Conservation (phyloP, 2,329 filamentous ascomycete species). For the Rutstroemia sp. region DNA sequence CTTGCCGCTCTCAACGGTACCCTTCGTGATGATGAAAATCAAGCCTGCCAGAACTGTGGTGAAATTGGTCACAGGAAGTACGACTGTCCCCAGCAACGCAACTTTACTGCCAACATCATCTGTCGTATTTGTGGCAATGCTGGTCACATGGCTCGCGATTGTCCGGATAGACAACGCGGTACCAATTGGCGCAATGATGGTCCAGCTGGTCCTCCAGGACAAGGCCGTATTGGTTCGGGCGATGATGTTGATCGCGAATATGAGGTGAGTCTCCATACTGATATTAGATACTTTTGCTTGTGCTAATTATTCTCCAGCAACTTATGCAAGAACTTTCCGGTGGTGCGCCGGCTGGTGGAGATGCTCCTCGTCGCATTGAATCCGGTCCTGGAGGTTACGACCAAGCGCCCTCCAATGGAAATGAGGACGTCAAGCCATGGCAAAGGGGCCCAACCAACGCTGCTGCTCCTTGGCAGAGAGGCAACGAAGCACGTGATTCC, state of each 20-base stretch:
- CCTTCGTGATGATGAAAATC: conserved; percentile 96
- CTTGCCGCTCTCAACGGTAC: conserved; percentile 98
- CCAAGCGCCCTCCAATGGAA: conserved; percentile 35
- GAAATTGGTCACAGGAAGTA: conserved; percentile 99
- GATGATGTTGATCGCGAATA: conserved; percentile 91
- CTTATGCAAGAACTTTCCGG: conserved; percentile 96
- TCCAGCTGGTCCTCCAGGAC: conserved; percentile 38
- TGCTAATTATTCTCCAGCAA: conserved; percentile 51
- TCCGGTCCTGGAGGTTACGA: conserved; percentile 62
- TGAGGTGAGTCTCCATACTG: conserved; percentile 56
- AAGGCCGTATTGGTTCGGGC: conserved; percentile 59
- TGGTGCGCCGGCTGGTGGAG: conserved; percentile 50
- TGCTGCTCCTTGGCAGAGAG: conserved; percentile 66
- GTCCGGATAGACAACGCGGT: conserved; percentile 74
- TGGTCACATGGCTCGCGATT: conserved; percentile 96
- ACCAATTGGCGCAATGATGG: conserved; percentile 84
- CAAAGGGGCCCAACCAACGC: conserved; percentile 78
- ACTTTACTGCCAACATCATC: conserved; percentile 98
- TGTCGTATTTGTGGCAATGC: conserved; percentile 97
- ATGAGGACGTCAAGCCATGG: conserved; percentile 70
- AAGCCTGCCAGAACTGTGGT: conserved; percentile 98
- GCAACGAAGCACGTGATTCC: conserved; percentile 33
- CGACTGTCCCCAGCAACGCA: conserved; percentile 94
- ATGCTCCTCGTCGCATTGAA: conserved; percentile 74
- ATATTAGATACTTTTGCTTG: background rate